Base-by-base conservation (phyloP, 306 rosid genomes). In the Glycyrrhiza uralensis region DNA sequence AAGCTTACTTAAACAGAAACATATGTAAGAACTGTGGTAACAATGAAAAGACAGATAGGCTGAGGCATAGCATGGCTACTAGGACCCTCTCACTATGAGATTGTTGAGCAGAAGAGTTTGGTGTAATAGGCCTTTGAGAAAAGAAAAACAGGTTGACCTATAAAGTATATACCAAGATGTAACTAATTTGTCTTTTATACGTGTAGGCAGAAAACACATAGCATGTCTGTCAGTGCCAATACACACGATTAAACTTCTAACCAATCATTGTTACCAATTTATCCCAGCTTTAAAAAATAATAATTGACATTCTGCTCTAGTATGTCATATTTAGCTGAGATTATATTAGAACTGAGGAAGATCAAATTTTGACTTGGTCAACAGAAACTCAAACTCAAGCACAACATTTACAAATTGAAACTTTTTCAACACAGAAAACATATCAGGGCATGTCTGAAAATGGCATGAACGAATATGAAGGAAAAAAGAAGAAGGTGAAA, bases 261-360 rank as follows among this genome's bases (percentile, higher is more conserved):
- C 29, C 44, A 58, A 32, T 58, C 11, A n/a, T 55, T n/a, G 38
- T 56, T 17, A 12, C 74, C 75, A 54, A 55, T 41, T 56, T 58
- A 58, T 28, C 76, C 13, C 56, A 55, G 3, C 10, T n/a, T n/a
- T n/a, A 11, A 1, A 39, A 32, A 20, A 52, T n/a, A n/a, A n/a
- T n/a, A n/a, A 72, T 44, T 58, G 4, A 59, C 26, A 44, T 30
- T 38, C 39, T 69, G 14, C 41, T 69, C 35, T 14, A 35, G 22
- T 4, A 32, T 19, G 55, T 38, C 50, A 18, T 35, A 6, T 12
- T 51, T 42, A 26, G 12, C 6, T 45, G 29, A 46, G 58, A 62
- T 47, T n/a, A n/a, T n/a, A n/a, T n/a, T 62, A n/a, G 44, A 69
- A 15, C 15, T 20, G 28, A 32, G 42, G 2, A 54, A 54, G 75